These are phyloP conservation scores for Mucor sp. DNA, from an alignment of 371 early-diverging fungal genomes.

Conservation along the genomic window DNA sequence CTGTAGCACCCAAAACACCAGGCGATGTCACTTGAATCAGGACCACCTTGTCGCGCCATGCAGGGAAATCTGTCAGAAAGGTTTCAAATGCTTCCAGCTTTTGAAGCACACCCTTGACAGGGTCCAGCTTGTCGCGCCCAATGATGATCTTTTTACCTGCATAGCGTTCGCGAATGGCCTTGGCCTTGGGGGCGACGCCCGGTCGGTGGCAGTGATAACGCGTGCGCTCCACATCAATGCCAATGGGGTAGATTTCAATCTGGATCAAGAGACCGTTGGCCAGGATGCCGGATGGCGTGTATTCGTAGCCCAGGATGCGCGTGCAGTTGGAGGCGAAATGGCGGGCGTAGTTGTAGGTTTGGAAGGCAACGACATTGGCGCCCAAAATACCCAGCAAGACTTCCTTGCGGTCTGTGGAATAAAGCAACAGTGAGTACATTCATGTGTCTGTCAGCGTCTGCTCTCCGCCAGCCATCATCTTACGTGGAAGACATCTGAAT, in stretches of 20 bases:
- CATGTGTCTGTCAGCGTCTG: too few relatives aligned
- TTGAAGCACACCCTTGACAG: constrained; percentile 98
- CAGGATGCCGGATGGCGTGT: constrained; percentile 83
- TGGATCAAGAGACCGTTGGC: constrained; percentile 73
- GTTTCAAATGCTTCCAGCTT: constrained; percentile 94
- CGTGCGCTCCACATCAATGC: constrained; percentile 82
- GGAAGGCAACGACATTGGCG: constrained; percentile 90
- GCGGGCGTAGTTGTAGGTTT: constrained; percentile 95
- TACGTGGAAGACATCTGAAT: constrained; percentile 78
- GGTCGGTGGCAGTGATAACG: constrained; percentile 41
- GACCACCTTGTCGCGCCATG: constrained; percentile 88
- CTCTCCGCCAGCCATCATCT: constrained; percentile 74
- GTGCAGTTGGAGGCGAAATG: constrained; percentile 95
- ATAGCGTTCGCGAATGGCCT: constrained; percentile 82
- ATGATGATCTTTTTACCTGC: constrained; percentile 95
- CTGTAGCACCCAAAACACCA: constrained; percentile 53
- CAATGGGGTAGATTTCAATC: constrained; percentile 97
- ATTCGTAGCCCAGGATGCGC: constrained; percentile 86
- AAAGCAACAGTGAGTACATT: too few relatives aligned
- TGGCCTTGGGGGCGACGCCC: constrained; percentile 72
- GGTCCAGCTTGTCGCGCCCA: constrained; percentile 98
- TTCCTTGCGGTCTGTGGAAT: constrained; percentile 73
- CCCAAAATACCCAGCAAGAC: constrained; percentile 92
- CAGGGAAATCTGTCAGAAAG: constrained; percentile 87
- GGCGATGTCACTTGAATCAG: constrained; percentile 84